Evolutionary conservation across 129 eudicot genomes (phyloP).

Genomic region (Flaveria trinervia): DNA sequence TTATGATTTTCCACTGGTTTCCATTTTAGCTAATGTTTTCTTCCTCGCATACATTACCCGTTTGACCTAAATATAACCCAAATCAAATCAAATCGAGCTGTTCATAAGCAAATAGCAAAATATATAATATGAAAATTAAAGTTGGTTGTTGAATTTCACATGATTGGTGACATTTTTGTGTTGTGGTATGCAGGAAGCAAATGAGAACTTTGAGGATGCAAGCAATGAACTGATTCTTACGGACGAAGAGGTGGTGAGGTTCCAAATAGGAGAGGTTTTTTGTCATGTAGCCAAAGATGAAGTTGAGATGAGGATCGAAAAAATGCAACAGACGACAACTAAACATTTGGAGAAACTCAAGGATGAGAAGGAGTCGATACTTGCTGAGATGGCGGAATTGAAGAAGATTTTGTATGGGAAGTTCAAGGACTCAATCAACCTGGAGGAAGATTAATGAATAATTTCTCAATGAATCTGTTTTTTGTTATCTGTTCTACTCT

Average conservation of each 20-base stretch:
- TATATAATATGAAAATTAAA: background rate
- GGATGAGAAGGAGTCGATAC: constrained; percentile 66
- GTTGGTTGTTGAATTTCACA: constrained; percentile 3
- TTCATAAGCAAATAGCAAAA: background rate
- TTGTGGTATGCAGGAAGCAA: constrained; percentile 56
- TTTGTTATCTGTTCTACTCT: background rate
- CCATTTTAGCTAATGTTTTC: background rate
- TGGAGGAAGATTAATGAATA: constrained; percentile 69
- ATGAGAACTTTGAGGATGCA: constrained; percentile 91
- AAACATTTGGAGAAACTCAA: constrained; percentile 70
- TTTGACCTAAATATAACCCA: background rate
- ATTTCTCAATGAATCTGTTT: background rate
- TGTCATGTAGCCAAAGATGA: constrained; percentile 89
- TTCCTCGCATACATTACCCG: no score
- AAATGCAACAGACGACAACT: constrained; percentile 65
- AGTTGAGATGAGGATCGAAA: constrained; percentile 78
- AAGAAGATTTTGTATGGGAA: constrained; percentile 89
- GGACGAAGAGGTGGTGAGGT: constrained; percentile 87
- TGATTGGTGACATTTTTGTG: background rate
- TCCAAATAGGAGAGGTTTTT: constrained; percentile 97
- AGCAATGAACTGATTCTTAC: constrained; percentile 88
- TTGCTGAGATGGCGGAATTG: constrained; percentile 84
- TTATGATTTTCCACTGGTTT: background rate
- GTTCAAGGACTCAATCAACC: constrained; percentile 92
- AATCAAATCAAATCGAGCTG: background rate